Conservation (phyloP, 164 flowering plant genomes). For the Pachysandra terminalis region DNA sequence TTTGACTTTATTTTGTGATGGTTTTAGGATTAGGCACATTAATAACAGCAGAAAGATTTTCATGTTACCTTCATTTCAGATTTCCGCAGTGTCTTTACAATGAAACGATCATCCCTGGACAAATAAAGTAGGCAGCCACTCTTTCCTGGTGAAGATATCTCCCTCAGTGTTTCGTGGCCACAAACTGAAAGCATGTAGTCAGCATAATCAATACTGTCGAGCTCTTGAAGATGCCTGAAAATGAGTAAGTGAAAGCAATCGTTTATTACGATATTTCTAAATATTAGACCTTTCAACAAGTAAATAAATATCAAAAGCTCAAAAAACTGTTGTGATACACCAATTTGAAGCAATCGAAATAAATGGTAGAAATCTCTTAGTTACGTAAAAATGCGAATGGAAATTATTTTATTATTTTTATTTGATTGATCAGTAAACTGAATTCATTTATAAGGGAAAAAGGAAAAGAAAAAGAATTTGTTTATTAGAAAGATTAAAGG, state of each 20-base stretch:
- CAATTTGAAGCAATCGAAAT: no score
- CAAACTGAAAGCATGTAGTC: conserved; percentile 40
- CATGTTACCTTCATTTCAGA: conserved; percentile 43
- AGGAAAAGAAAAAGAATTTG: no score
- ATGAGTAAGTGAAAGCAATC: neutral
- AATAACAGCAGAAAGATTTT: neutral
- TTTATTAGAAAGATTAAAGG: no score
- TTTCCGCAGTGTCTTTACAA: conserved; percentile 39
- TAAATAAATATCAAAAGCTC: neutral
- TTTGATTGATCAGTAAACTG: no score
- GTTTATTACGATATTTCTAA: neutral
- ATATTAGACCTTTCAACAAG: neutral
- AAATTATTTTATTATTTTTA: no score
- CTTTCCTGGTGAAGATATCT: conserved; percentile 27
- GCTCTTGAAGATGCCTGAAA: conserved; percentile 34
- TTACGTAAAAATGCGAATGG: no score
- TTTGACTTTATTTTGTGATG: neutral
- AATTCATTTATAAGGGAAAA: no score
- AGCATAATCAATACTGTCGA: conserved; percentile 27
- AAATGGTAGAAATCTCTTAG: no score
- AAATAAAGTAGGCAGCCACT: conserved; percentile 23
- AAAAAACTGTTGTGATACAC: no score
- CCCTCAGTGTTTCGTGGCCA: conserved; percentile 32
- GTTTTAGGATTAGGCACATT: neutral
- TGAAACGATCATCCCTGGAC: conserved; percentile 33